Evolutionary conservation across 2,329 filamentous ascomycete genomes (phyloP), one percentile per base, ranked within the genome.

Genomic region (Didymella exigua): DNA sequence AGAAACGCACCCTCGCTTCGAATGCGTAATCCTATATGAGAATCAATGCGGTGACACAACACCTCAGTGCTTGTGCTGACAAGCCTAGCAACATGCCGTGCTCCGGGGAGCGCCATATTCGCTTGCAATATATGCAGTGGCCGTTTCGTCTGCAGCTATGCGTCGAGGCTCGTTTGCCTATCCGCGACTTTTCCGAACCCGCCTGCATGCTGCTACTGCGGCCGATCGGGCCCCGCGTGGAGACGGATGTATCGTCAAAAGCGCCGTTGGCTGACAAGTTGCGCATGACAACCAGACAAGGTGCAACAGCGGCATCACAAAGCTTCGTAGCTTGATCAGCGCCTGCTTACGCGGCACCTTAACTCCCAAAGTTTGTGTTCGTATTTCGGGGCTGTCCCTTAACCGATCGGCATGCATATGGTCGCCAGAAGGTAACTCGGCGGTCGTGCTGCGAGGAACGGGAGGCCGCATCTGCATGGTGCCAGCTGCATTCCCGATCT

Each of bases 181-280:
- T 56, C 51, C 59, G 59, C 59, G 44, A 66, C 63, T 54, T 49
- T 54, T 65, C 61, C 58, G 62, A 67, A 33, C 56, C 38, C 43
- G 45, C 55, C 40, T 68, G 66, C 66, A 69, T 62, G 57, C 49
- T 58, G 57, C 65, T 67, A 67, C 55, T 63, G 67, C 68, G 49
- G 61, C 57, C 63, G 65, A 66, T 69, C 65, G 68, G 62, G 38
- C 30, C 47, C 46, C 42, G 52, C 36, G 47, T 55, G 52, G 52
- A 46, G 46, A 42, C 41, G 38, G 33, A 16, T 33, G 43, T 37
- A 44, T 37, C 43, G 30, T 46, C 42, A 34, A 21, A 51, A 27
- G 41, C 42, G 44, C 56, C 58, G 59, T 59, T 65, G 58, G 61
- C 54, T 66, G 61, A 61, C 58, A 66, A 54, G 52, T 56, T 51